phyloP scores from a whole-genome alignment of 208 protist genomes.

The Leishmania guyanensis region DNA sequence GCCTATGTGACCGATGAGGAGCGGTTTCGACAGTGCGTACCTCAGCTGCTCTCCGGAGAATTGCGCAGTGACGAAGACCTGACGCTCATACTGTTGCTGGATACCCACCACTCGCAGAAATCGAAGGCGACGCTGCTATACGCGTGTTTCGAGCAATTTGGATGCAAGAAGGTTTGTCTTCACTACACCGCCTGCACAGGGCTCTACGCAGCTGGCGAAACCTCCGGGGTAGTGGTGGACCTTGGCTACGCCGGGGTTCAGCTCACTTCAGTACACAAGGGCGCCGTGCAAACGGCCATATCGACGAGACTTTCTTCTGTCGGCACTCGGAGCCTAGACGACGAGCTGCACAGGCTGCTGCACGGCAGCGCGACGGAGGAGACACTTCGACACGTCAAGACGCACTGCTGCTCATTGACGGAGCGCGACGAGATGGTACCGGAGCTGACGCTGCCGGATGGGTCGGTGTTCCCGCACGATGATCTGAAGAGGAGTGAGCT shows the following conservation, averaged over 20 bases:
- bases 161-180: conserved; percentile 52
- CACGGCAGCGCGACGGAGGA: conserved; percentile 18
- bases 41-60: conserved; percentile 24
- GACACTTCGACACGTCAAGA: conserved; percentile 19
- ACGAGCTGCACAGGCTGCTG: conserved; percentile 29
- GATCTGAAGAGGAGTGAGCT: conserved; percentile 16
- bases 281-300: conserved; percentile 35
- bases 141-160: conserved; percentile 65
- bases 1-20: conserved; percentile 27
- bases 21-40: conserved; percentile 25
- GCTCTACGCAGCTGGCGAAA: conserved; percentile 70
- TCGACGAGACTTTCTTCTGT: conserved; percentile 31
- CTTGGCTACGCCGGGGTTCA: conserved; percentile 69
- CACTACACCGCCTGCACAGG: conserved; percentile 53
- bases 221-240: conserved; percentile 70
- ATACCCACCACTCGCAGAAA: conserved; percentile 50
- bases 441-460: conserved; percentile 60
- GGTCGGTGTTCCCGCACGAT: conserved; percentile 13
- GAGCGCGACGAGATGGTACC: conserved; percentile 18
- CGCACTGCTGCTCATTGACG: conserved; percentile 20
- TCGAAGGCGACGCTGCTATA: conserved; percentile 63
- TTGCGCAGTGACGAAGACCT: conserved; percentile 45
- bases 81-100: conserved; percentile 60
- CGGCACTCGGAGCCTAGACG: conserved; percentile 48
- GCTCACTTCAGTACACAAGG: conserved; percentile 53